Evolutionary conservation across 2,329 filamentous ascomycete genomes (phyloP), one percentile per base, ranked within the genome.

Genomic region (Thermothelomyces thermophilus): DNA sequence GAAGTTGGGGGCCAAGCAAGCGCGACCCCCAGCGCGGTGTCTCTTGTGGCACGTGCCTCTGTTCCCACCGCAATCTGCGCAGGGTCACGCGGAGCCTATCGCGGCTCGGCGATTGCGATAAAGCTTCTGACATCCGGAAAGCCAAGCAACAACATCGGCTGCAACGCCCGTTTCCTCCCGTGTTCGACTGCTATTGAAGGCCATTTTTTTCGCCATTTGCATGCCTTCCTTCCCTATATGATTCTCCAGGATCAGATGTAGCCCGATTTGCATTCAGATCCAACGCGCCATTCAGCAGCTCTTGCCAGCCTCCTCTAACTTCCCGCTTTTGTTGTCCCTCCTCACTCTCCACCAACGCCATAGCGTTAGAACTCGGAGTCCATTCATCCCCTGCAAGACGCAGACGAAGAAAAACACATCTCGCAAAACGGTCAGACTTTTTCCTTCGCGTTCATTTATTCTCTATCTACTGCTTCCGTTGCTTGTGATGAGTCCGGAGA

Each of bases 61-160:
- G 10, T 41, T 35, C 19, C 31, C 19, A 35, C 51, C 48, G 48
- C 54, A 60, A 56, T 55, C 56, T 57, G 54, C 56, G 57, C 50
- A 52, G 54, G 59, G 58, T 60, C 60, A 59, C 60, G 58, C 59
- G 58, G 56, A 57, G 24, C 55, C 54, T 58, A 60, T 59, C 53
- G 51, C 48, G 46, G 20, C 53, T 48, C 36, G 36, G 44, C 52
- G 52, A 57, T 55, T 53, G 55, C 56, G 56, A 57, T 58, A 56
- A 57, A 56, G 52, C 52, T 50, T 46, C 48, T 51, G 42, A 43
- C 36, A 11, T 46, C 41, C 35, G n/a, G 46, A 56, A 53, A 54
- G 50, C 39, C 45, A 56, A 35, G 42, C 33, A 41, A 43, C 37
- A 37, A 24, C 20, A 39, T 3, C 24, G 28, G 33, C 51, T 49